phyloP scores from a whole-genome alignment of 805 yeast species.

The Ogataea nonfermentans region DNA sequence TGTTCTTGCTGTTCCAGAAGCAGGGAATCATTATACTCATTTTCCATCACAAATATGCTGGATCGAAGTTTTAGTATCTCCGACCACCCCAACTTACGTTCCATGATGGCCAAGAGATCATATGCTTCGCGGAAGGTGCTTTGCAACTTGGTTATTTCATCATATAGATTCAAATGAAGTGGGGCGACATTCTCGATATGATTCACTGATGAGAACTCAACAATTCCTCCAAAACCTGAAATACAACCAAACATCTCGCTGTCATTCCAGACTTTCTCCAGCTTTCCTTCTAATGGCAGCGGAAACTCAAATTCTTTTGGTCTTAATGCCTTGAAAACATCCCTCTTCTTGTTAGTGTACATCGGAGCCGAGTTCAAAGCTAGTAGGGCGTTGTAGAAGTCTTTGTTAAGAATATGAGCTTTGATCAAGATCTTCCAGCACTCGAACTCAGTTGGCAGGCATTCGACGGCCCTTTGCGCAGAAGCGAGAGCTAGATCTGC shows the following conservation, averaged over 20 bases:
- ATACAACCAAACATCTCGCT: conserved; percentile 33
- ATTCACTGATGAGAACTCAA: conserved; percentile 31
- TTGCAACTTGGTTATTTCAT: conserved; percentile 44
- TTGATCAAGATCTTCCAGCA: conserved; percentile 68
- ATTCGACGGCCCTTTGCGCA: conserved; percentile 58
- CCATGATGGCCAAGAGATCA: conserved; percentile 66
- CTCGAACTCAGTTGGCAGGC: conserved; percentile 74
- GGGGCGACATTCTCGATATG: conserved; percentile 48
- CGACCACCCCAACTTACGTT: conserved; percentile 80
- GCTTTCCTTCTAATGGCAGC: conserved; percentile 52
- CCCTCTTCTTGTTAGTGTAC: conserved; percentile 47
- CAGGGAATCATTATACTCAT: conserved; percentile 46
- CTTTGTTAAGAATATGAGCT: conserved; percentile 54
- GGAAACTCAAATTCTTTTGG: conserved; percentile 48
- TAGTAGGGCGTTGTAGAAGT: conserved; percentile 58
- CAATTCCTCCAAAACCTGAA: conserved; percentile 34
- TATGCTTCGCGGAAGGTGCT: conserved; percentile 62
- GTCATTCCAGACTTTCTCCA: conserved; percentile 48
- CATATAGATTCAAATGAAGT: conserved; percentile 45
- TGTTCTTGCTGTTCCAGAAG: conserved; percentile 19
- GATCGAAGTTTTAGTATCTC: conserved; percentile 63
- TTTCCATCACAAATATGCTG: conserved; percentile 76
- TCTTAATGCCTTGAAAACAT: conserved; percentile 42
- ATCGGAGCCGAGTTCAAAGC: conserved; percentile 77
- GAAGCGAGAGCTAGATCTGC: conserved; percentile 54